Conservation (phyloP, 2,329 filamentous ascomycete genomes). For the Phaeosphaeria sp. region DNA sequence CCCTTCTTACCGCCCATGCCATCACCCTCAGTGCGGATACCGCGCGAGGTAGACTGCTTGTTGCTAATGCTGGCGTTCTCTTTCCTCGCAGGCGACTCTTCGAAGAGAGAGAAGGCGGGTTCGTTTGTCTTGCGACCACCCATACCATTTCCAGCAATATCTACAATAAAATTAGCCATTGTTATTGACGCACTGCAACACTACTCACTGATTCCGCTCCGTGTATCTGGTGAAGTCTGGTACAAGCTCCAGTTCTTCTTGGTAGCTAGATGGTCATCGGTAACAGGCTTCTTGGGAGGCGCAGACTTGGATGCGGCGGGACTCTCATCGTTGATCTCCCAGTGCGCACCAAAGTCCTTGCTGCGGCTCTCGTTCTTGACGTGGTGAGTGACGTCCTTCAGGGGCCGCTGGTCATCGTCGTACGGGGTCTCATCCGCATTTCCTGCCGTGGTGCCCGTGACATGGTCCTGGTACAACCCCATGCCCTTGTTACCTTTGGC, state of each 20-base stretch:
- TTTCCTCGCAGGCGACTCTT: slow-evolving; percentile 37
- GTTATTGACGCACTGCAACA: not conserved
- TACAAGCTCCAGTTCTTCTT: slow-evolving; percentile 43
- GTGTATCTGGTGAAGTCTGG: slow-evolving; percentile 32
- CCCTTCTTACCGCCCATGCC: slow-evolving; percentile 51
- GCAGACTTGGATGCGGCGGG: slow-evolving; percentile 53
- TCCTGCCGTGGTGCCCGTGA: slow-evolving; percentile 59
- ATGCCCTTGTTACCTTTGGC: slow-evolving; percentile 70
- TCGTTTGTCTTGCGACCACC: slow-evolving; percentile 46
- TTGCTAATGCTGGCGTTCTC: slow-evolving; percentile 27
- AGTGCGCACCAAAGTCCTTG: slow-evolving; percentile 81
- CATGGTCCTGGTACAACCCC: slow-evolving; percentile 77
- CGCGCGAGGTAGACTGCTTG: slow-evolving; percentile 22
- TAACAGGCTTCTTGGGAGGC: slow-evolving; percentile 50
- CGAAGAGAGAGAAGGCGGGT: slow-evolving; percentile 50
- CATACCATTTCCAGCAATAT: slow-evolving; percentile 51
- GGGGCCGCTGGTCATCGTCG: slow-evolving; percentile 51
- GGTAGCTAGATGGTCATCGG: slow-evolving; percentile 67
- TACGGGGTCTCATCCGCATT: slow-evolving; percentile 56
- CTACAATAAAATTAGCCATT: not conserved
- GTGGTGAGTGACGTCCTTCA: slow-evolving; percentile 73
- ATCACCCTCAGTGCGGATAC: slow-evolving; percentile 46
- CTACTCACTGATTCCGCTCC: slow-evolving; percentile 35
- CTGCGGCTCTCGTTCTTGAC: slow-evolving; percentile 75
- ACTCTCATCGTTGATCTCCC: slow-evolving; percentile 74